Conservation (phyloP, 768 basidiomycete species). For the Tricholoma terreum region DNA sequence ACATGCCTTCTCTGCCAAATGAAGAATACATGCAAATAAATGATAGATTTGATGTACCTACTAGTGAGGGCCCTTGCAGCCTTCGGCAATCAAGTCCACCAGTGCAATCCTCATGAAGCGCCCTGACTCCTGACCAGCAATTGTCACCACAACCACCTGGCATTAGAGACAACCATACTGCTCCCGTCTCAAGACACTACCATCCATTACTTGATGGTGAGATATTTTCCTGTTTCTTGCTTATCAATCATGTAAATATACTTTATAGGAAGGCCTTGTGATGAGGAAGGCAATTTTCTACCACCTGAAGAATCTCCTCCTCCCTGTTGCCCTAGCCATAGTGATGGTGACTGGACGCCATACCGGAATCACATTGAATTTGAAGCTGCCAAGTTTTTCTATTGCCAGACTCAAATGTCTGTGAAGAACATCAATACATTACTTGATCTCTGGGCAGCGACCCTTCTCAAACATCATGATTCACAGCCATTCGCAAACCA, state of each 20-base stretch:
- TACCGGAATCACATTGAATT: conserved; percentile 8
- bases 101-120: too few species aligned
- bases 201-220: conserved; percentile 5
- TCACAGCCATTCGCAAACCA: conserved; percentile 17
- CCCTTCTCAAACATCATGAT: background rate
- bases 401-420: conserved; percentile 10
- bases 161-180: background rate
- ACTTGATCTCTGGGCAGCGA: conserved; percentile 5
- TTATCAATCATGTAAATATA: background rate
- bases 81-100: too few species aligned
- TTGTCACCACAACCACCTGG: background rate
- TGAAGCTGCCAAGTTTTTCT: conserved; percentile 12
- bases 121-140: background rate
- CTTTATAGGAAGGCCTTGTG: conserved; percentile 4
- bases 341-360: conserved; percentile 2
- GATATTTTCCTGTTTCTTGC: background rate
- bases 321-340: background rate
- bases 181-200: background rate
- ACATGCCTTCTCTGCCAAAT: too few species aligned
- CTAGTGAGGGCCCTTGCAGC: too few species aligned
- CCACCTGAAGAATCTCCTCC: background rate
- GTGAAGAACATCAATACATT: conserved; percentile 7
- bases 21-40: too few species aligned
- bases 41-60: too few species aligned
- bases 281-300: conserved; percentile 1